A percentile compares a stretch with the other conserved stretches of the same genome.
phyloP scores from a whole-genome alignment of 225 moss, liverwort and hornwort species.

The Sphagnum contortum region DNA sequence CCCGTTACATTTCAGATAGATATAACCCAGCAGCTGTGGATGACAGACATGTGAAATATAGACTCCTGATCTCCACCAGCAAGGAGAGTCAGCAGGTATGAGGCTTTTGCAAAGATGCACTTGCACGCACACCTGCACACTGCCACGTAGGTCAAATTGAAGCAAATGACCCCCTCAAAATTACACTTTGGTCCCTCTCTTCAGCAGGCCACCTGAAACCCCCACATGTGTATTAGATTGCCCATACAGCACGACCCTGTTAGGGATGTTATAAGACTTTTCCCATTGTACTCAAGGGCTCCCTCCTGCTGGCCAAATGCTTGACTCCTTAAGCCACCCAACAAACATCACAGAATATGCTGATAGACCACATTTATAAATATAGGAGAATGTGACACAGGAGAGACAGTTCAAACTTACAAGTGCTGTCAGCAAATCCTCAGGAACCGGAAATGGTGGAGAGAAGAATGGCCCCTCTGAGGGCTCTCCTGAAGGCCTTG shows the following conservation, averaged over 20 bases:
- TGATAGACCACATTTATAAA: too few relatives aligned
- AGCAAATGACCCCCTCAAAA: conserved; percentile 37
- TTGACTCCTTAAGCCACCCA: too few relatives aligned
- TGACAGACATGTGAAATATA: conserved; percentile 5
- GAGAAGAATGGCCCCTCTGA: conserved; percentile 8
- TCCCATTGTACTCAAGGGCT: too few relatives aligned
- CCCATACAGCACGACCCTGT: conserved; percentile 9
- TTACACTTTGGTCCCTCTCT: conserved; percentile 43
- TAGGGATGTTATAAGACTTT: too few relatives aligned
- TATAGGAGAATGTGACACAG: too few relatives aligned
- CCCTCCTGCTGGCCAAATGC: too few relatives aligned
- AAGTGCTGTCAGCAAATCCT: conserved; percentile 24
- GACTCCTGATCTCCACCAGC: conserved; percentile 37
- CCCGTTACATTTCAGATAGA: conserved; percentile 38
- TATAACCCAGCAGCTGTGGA: conserved; percentile 34
- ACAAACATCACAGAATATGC: too few relatives aligned
- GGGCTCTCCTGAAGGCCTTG: conserved; percentile 22
- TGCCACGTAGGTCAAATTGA: conserved; percentile 51
- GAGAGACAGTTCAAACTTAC: conserved; percentile 20
- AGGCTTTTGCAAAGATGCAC: conserved; percentile 18
- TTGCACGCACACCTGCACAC: conserved; percentile 58
- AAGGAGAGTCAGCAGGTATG: conserved; percentile 36
- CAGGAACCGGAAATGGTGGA: conserved; percentile 40
- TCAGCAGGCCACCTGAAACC: conserved; percentile 51
- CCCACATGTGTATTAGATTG: conserved; percentile 27